phyloP scores from a whole-genome alignment of 2,329 filamentous ascomycete species.

The Drechslerella coelobrocha region DNA sequence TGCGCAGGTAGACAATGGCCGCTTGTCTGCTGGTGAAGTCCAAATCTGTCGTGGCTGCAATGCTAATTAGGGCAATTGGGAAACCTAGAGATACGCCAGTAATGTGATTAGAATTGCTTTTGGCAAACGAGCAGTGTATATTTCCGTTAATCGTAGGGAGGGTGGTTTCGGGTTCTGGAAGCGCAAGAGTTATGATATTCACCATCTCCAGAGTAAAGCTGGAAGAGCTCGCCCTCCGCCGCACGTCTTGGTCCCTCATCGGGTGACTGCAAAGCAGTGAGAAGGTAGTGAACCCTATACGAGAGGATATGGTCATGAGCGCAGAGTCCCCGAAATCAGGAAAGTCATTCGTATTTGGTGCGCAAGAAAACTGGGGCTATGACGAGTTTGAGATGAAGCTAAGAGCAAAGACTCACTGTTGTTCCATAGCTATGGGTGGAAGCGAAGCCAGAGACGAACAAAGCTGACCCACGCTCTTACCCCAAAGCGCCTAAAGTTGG shows the following conservation, averaged over 20 bases:
- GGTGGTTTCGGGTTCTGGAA: background rate
- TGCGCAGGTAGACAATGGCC: slow-evolving; percentile 78
- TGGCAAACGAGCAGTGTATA: slow-evolving; percentile 51
- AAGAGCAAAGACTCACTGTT: slow-evolving; percentile 27
- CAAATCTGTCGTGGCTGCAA: slow-evolving; percentile 78
- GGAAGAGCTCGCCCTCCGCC: slow-evolving; percentile 82
- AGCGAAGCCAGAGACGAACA: slow-evolving; percentile 10
- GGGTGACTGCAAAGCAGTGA: slow-evolving; percentile 82
- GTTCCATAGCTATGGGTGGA: slow-evolving; percentile 29
- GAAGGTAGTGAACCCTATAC: slow-evolving; percentile 74
- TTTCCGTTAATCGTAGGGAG: background rate
- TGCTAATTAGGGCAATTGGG: slow-evolving; percentile 77
- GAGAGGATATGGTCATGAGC: slow-evolving; percentile 1
- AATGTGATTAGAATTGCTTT: slow-evolving; percentile 44
- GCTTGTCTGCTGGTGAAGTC: slow-evolving; percentile 79
- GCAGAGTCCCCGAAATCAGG: background rate
- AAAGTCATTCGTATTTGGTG: background rate
- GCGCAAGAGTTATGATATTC: slow-evolving; percentile 14
- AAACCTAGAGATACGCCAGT: slow-evolving; percentile 64
- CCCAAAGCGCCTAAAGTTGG: slow-evolving; percentile 10
- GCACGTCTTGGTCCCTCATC: slow-evolving; percentile 79
- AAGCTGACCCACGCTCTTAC: too few relatives aligned
- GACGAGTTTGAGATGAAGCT: background rate
- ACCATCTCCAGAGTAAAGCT: slow-evolving; percentile 68
- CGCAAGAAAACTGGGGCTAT: background rate